A percentile compares a stretch with the other conserved stretches of the same genome.
Conservation (phyloP, 331 rosid genomes). For the Spiraea crenata region DNA sequence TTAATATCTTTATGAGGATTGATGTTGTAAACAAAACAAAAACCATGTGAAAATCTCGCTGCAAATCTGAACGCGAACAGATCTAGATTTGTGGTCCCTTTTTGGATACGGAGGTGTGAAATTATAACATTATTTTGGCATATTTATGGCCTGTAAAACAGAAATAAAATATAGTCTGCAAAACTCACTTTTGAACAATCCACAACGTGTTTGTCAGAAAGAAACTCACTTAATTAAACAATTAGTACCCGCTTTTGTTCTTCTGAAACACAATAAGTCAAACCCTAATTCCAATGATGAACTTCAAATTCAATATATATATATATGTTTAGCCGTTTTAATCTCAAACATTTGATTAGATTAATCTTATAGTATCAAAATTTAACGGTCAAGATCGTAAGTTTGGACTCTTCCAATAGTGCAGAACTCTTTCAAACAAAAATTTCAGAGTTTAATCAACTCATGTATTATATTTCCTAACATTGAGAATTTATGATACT, state of each 20-base stretch:
- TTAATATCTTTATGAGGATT: neutral
- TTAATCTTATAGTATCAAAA: too few relatives aligned
- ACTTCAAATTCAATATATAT: too few relatives aligned
- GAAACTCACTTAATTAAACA: neutral
- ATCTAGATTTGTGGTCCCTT: slow-evolving; percentile 19
- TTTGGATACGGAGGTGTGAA: neutral
- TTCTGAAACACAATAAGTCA: neutral
- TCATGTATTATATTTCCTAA: neutral
- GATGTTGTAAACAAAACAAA: neutral
- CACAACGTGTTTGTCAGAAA: slow-evolving; percentile 14
- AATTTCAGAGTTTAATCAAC: neutral
- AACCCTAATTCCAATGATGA: neutral
- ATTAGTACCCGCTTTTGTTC: too few relatives aligned
- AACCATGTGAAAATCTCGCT: neutral
- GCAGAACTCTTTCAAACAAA: too few relatives aligned
- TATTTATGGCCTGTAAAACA: slow-evolving; percentile 10
- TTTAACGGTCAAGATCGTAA: too few relatives aligned
- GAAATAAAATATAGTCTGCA: neutral
- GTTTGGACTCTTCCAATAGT: too few relatives aligned
- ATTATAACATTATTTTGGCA: neutral
- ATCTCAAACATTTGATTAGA: too few relatives aligned
- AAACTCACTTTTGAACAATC: neutral
- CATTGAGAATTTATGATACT: too few relatives aligned
- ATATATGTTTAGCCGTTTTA: too few relatives aligned
- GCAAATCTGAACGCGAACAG: slow-evolving; percentile 21